Evolutionary conservation across 495 filamentous ascomycete species (phyloP), one percentile per base, ranked within the genome.

Genomic region (Penicillium salamii): DNA sequence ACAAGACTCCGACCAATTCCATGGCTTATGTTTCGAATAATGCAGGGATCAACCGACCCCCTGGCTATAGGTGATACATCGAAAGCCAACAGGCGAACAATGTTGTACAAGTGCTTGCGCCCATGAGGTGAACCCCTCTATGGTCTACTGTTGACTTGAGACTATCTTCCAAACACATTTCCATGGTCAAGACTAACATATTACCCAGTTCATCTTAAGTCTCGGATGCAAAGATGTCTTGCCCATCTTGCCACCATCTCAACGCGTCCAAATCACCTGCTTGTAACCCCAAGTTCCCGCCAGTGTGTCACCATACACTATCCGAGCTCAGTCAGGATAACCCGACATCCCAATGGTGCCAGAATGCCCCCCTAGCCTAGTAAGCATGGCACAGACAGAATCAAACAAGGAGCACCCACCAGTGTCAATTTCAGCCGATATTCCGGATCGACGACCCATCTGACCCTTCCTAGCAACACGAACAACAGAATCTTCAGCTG

Each of bases 351-450:
- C 26, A 48, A 13, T 7, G 45, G 45, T 11, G 45, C 45, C 35
- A 48, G 24, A 31, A 48, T 48, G 2, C 45, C 45, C 7, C 45
- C 45, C 45, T 48, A 7, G 37, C 2, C 15, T 21, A 3, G 18
- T 48, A 24, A 48, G 46, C 36, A 48, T 32, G 18, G 18, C 4
- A 12, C 36, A 20, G 3, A 12, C 11, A 19, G 15, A 18, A 8
- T 11, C 29, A 5, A 42, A 28, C 5, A 31, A 39, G 32, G 44
- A 37, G 37, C 21, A 69, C 66, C 60, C 48, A 69, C 66, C 46
- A 59, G 58, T n/a, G 64, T 67, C 54, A 71, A 58, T 46, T 66
- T 62, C 29, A 66, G 36, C 33, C 54, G 21, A 51, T 68, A 72
- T 24, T 8, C 46, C 9, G 59, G 54, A 54, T 68, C 68, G 36